phyloP scores from a whole-genome alignment of 768 basidiomycete species.

The Leccinum aurantiacum region DNA sequence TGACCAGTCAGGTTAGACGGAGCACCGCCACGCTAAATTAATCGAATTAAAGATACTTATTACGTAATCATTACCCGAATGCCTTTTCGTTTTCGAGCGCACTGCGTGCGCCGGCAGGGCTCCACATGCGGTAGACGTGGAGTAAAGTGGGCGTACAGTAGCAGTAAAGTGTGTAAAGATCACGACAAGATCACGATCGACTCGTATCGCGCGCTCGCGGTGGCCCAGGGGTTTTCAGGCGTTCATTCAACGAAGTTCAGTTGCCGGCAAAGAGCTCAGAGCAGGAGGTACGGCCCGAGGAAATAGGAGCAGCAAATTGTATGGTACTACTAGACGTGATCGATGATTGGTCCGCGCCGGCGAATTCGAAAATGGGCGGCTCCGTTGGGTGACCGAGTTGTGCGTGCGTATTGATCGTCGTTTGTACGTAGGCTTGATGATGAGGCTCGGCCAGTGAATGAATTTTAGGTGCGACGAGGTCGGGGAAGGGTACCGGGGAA shows the following conservation, averaged over 20 bases:
- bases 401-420: background rate
- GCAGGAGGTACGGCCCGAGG: background rate
- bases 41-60: too few species aligned
- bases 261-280: background rate
- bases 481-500: background rate
- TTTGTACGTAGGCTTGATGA: background rate
- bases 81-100: too few species aligned
- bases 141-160: too few species aligned
- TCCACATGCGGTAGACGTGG: too few species aligned
- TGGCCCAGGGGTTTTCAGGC: background rate
- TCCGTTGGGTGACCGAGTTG: background rate
- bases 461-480: background rate
- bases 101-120: too few species aligned
- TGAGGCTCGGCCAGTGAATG: too few species aligned
- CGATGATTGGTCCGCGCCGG: background rate
- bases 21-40: too few species aligned
- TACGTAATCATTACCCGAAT: too few species aligned
- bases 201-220: background rate
- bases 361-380: background rate
- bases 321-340: background rate
- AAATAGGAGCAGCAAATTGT: background rate
- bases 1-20: too few species aligned
- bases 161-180: too few species aligned
- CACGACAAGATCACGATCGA: background rate
- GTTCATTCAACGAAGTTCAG: background rate